phyloP scores from a whole-genome alignment of 805 yeast species.

The Nakazawaea holstii region DNA sequence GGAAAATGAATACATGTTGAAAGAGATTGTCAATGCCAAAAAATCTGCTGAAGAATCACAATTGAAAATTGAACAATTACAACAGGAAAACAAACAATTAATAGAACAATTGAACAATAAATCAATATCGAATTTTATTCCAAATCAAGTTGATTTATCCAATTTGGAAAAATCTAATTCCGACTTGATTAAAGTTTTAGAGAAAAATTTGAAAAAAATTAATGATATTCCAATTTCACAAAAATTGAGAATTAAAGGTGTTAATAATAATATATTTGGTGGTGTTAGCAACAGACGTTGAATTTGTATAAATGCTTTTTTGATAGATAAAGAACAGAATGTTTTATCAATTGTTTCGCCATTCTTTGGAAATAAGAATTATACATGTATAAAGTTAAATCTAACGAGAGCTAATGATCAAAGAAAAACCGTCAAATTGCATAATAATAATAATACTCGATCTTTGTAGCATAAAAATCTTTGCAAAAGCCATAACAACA shows the following conservation, averaged over 20 bases:
- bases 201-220: conserved; percentile 9
- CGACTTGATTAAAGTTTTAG: conserved; percentile 7
- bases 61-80: background rate
- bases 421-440: too few relatives aligned
- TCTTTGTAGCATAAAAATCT: too few relatives aligned
- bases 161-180: background rate
- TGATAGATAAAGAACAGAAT: too few relatives aligned
- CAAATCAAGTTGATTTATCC: background rate
- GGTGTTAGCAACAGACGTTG: background rate
- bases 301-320: background rate
- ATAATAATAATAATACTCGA: too few relatives aligned
- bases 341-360: too few relatives aligned
- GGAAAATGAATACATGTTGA: conserved; percentile 60
- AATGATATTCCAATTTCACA: conserved; percentile 11
- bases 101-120: background rate
- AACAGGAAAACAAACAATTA: background rate
- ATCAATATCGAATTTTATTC: background rate
- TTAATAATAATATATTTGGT: conserved; percentile 7
- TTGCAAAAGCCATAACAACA: too few relatives aligned
- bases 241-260: conserved; percentile 9
- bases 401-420: too few relatives aligned
- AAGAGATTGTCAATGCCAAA: conserved; percentile 51
- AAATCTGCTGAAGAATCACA: conserved; percentile 42
- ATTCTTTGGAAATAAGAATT: too few relatives aligned
- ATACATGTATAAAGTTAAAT: too few relatives aligned